Evolutionary conservation across 768 basidiomycete species (phyloP).

Genomic region (Boletus bicolor): DNA sequence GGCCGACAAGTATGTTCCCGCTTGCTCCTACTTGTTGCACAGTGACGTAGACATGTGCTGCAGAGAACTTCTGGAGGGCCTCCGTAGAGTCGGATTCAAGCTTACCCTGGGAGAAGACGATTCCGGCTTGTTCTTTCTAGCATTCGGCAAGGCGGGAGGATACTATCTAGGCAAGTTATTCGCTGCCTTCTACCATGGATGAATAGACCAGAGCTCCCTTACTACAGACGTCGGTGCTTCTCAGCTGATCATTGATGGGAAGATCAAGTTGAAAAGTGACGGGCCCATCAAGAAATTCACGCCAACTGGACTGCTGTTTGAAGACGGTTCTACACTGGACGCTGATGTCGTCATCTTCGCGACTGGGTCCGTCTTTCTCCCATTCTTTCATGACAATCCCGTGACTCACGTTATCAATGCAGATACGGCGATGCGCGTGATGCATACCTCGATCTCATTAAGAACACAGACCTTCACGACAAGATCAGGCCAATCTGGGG

Average conservation of each 20-base stretch:
- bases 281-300: conserved; percentile 34
- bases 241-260: conserved; percentile 42
- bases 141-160: conserved; percentile 51
- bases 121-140: conserved; percentile 48
- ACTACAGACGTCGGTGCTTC: conserved; percentile 39
- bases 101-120: conserved; percentile 48
- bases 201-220: neutral
- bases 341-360: conserved; percentile 41
- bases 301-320: conserved; percentile 21
- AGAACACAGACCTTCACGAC: conserved; percentile 16
- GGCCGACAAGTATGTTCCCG: conserved; percentile 47
- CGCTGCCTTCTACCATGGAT: neutral
- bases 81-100: conserved; percentile 57
- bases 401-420: neutral
- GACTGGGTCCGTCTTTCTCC: conserved; percentile 24
- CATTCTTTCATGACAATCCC: neutral
- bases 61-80: conserved; percentile 52
- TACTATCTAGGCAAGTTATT: conserved; percentile 58
- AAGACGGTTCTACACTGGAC: conserved; percentile 36
- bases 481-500: conserved; percentile 30
- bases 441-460: conserved; percentile 19
- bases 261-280: conserved; percentile 42
- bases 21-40: neutral
- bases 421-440: conserved; percentile 23
- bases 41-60: neutral